These are phyloP conservation scores for Russula vinacea DNA, from an alignment of 768 basidiomycete species.

Conservation along the genomic window DNA sequence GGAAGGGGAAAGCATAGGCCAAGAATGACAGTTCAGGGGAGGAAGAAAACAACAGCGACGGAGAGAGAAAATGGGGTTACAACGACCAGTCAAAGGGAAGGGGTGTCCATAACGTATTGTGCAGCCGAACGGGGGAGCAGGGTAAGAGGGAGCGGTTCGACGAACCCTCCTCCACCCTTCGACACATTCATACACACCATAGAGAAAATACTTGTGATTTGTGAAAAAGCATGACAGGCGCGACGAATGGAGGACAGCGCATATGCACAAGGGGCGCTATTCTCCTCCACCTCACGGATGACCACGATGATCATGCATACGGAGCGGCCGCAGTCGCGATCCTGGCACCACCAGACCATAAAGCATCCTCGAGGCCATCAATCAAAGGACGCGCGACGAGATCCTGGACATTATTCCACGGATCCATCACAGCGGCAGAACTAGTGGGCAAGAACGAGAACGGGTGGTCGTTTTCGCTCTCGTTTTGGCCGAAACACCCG, in stretches of 20 bases:
- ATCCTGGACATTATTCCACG: slow-evolving; percentile 20
- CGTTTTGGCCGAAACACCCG: not conserved
- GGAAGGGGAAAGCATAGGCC: slow-evolving; percentile 14
- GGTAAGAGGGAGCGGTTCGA: not conserved
- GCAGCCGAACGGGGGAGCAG: not conserved
- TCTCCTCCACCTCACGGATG: not conserved
- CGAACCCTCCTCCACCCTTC: not conserved
- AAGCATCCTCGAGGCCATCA: slow-evolving; percentile 13
- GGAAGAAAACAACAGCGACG: not conserved
- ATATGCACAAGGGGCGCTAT: not conserved
- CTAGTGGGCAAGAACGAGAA: slow-evolving; percentile 14
- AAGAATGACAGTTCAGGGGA: slow-evolving; percentile 11
- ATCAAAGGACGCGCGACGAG: slow-evolving; percentile 13
- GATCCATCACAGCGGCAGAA: not conserved
- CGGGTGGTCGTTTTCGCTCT: slow-evolving; percentile 8
- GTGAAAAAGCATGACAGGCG: too few relatives aligned
- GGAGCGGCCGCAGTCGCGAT: slow-evolving; percentile 1
- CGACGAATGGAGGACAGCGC: not conserved
- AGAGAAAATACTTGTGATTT: not conserved
- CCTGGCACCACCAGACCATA: slow-evolving; percentile 15
- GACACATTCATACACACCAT: not conserved
- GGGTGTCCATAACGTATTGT: not conserved
- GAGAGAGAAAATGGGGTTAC: not conserved
- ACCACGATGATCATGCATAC: slow-evolving; percentile 16
- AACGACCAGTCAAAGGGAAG: not conserved